Evolutionary conservation across 768 basidiomycete genomes (phyloP), one percentile per base, ranked within the genome.

Genomic region (Collybia sordida): DNA sequence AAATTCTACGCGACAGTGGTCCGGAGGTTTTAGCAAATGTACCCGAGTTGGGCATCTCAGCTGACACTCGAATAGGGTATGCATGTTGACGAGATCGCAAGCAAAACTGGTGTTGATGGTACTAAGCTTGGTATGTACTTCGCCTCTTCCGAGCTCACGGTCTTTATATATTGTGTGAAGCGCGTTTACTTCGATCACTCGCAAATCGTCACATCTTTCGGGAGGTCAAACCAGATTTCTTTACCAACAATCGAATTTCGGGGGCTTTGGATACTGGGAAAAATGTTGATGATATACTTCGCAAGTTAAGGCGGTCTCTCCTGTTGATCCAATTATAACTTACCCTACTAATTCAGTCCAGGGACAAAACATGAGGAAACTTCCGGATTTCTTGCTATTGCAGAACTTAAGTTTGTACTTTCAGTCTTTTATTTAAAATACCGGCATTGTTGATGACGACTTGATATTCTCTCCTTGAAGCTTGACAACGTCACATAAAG

Each of bases 81-180:
- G 19, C 73, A 76, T 28, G 60, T 67, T n/a, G 51, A 62, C 6
- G 69, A 72, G 5, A 73, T 75, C 34, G 70, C 66, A 11, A 59
- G 55, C 19, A 65, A 62, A 18, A 65, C 61, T 42, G 55, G 58
- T 4, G 53, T 69, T 18, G 64, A 74, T 42, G 51, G 63, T 2
- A 43, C 53, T n/a, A 71, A 71, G 50, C 55, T 75, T 9, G 69
- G 74, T 74, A 39, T 23, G 61, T 37, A 7, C 17, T 37, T 9
- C 25, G 7, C 9, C 15, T 46, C 25, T 1, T 35, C 21, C 9
- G 6, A 15, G 2, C 23, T 4, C n/a, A 25, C 4, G 23, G 6
- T 34, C 7, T 41, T 35, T 19, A n/a, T 19, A 53, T 49, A 36
- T 36, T 25, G 12, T 19, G 0, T 6, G 11, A 31, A 65, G 61